Evolutionary conservation across 371 early-diverging fungal genomes (phyloP), one percentile per base, ranked within the genome.

Genomic region (Mucor irregularis): DNA sequence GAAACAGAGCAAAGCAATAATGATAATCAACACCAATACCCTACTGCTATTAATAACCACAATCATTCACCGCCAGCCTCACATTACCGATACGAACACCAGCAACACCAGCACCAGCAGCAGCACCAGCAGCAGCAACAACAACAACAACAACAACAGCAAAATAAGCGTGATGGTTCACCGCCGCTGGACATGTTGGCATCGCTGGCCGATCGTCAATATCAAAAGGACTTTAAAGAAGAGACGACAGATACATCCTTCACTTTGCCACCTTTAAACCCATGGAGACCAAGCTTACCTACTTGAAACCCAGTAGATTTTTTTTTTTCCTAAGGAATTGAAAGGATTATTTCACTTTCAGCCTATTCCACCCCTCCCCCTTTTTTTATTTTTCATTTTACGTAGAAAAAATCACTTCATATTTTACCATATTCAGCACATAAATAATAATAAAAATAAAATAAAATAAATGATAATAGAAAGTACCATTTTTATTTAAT

Each of bases 171-270:
- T 37, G 57, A 44, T 44, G 22, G 55, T 29, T 62, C 68, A 19
- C 64, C 75, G 21, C 61, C 66, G 3, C 30, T 69, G 11, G 64
- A 74, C 40, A 51, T 53, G 49, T 53, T 74, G 47, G 67, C 69
- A 38, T 71, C 75, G 59, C 66, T 71, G 59, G 75, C 62, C 61
- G 75, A 74, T 52, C 52, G 54, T 25, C 71, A 62, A 56, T 49
- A 56, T 31, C 53, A 56, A 35, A 46, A 52, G 35, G 57, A 62
- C 10, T 53, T 43, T 16, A 54, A 54, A 29, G 22, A 54, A 19
- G 53, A 56, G 3, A 33, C 56, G 8, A 56, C 46, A 19, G 50
- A 58, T 30, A 61, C 40, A 17, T 44, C 62, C 25, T 62, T 51
- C 42, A 62, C 53, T n/a, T 51, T 64, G n/a, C 59, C 64, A 35